Base-by-base conservation (phyloP, 371 early-diverging fungal species). In the Mortierella sp. region DNA sequence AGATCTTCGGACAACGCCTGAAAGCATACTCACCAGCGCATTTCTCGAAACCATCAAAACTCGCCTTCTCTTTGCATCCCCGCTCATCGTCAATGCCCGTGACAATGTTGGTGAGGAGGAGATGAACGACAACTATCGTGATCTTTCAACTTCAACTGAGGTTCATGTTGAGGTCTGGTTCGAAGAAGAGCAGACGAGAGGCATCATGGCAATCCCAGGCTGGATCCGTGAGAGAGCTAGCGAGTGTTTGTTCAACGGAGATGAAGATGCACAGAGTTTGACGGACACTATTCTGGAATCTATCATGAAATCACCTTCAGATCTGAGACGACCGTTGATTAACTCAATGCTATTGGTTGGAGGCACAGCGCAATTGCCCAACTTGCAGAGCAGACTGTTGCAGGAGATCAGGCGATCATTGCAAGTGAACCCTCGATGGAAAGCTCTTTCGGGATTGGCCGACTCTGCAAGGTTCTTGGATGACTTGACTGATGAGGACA, bases 161-260 rank as follows among this genome's bases (percentile, higher is more conserved):
- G 47, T 91, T 2, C 85, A 85, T 57, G 81, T 72, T 54, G 82
- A 72, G 62, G 85, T 70, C 53, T 77, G 83, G 57, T 49, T 86
- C 28, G 69, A 70, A 29, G 89, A 86, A 34, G 88, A 86, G 9
- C 83, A 83, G 29, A 85, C 85, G 64, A 45, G 82, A 64, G 90
- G 87, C 3, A 86, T 78, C 13, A 59, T 94, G 61, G 76, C 75
- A 31, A 83, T 97, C 22, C 97, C 97, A 17, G 93, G 94, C 0
- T 97, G 97, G 97, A 86, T 97, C 26, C 89, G 96, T 3, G 96
- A 94, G 71, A 89, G 94, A 34, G 90, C 95, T 0, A 88, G 89
- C 4, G 97, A 96, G 65, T 89, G 94, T 0, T 70, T 96, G 35
- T 93, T 96, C 84, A 91, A 91, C 35, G 96, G 96, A 0, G 94